Evolutionary conservation across 176 grass and related monocot genomes (phyloP).

Genomic region (Sorghum bicolor): DNA sequence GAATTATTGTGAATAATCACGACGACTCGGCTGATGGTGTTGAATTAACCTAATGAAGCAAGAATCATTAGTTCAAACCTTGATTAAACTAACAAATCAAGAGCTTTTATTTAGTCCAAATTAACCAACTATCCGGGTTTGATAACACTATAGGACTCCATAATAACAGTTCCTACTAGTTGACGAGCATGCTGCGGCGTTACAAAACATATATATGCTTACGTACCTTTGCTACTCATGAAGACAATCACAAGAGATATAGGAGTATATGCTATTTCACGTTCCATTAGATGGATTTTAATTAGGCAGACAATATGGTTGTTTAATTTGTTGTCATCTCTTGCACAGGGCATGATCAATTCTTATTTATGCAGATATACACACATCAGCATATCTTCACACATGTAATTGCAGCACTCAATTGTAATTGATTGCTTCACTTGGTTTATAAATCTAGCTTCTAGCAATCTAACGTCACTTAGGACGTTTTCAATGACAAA

Average conservation of each 20-base stretch:
- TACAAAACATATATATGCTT: background rate
- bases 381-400: background rate
- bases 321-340: background rate
- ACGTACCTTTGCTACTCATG: no score
- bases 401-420: background rate
- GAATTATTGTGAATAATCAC: background rate
- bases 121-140: background rate
- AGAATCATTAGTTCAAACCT: background rate
- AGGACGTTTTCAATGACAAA: no score
- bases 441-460: background rate
- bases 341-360: background rate
- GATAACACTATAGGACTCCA: background rate
- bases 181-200: background rate
- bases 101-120: background rate
- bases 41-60: background rate
- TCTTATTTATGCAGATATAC: slow-evolving; percentile 2
- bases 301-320: background rate
- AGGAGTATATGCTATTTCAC: background rate
- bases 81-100: background rate
- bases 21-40: background rate
- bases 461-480: no score
- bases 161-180: background rate
- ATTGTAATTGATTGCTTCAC: background rate
- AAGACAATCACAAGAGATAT: no score
- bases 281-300: background rate